Base-by-base conservation (phyloP, 768 basidiomycete species). In the Mycena rosella region DNA sequence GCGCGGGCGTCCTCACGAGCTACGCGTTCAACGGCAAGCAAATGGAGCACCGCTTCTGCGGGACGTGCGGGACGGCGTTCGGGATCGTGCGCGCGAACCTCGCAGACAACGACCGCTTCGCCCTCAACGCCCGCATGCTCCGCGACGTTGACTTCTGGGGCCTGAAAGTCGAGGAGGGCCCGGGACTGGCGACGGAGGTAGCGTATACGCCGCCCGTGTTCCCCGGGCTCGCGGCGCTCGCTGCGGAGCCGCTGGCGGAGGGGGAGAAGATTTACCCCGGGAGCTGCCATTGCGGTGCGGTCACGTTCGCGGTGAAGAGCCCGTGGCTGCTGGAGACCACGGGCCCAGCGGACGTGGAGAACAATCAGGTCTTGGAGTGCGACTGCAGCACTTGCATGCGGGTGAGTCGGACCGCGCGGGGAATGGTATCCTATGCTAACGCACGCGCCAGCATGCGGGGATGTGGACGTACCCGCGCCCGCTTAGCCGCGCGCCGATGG, bases 241-340 rank as follows among this genome's bases (percentile, higher is more conserved):
- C 9, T 10, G 62, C 58, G 24, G 45, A 64, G 59, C 58, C 58
- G n/a, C 45, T 70, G 29, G 45, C 29, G 30, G 57, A 29, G 45
- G 70, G 70, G 3, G 70, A 71, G 55, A 71, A 71, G 54, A 65
- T 71, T 27, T 71, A 71, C 34, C 24, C 61, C 22, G 71, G 71
- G 14, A 67, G 65, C 68, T 72, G 71, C 63, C 71, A 72, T 54
- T 72, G 68, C 59, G 71, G 71, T 26, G 60, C 68, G 13, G 58
- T 72, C 17, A 61, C 65, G 24, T 72, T 70, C 52, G 65, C 61
- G 18, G 57, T 72, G 45, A 66, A 61, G 58, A 65, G 62, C 42
- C 58, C 69, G 14, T 67, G 65, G 69, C 22, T 56, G 22, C 66
- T 67, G 48, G 70, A 71, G 36, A 45, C 29, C 5, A 51, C 47